Evolutionary conservation across 2,329 filamentous ascomycete species (phyloP), one percentile per base, ranked within the genome.

Genomic region (Trichoderma lentiforme): DNA sequence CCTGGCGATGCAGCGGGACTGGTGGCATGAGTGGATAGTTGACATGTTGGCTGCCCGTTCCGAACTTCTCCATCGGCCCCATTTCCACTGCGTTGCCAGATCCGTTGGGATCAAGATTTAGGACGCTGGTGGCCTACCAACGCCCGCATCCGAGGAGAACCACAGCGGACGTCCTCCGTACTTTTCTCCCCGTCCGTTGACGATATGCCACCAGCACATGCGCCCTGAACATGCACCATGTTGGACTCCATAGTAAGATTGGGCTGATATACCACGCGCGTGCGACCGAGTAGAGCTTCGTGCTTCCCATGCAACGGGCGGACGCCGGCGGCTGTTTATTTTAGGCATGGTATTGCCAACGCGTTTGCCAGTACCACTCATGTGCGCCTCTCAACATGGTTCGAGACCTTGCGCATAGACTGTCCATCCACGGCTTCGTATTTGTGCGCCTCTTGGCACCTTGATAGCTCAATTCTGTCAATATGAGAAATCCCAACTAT

Each of bases 1-100:
- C 70, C 70, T 72, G 70, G 70, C 39, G 70, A 72, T 68, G 72
- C 51, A 68, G 72, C 72, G 72, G 72, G 72, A 73, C 72, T 43
- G 68, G 43, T 71, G 53, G 56, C 56, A 58, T 30, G 57, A 71
- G 72, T 73, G 72, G 72, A 63, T 69, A 71, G 61, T 62, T 58
- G 47, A 53, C 71, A 53, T 65, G 18, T 57, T 67, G 56, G 58
- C 63, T 73, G 62, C 68, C 72, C 66, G 72, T 61, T 62, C 68
- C 68, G 69, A 64, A 47, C 62, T 71, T 70, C 68, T 67, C 72
- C 69, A 71, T 71, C 62, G 58, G 56, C 72, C 63, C 72, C 72
- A 64, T 73, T 71, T 58, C 61, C 68, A 63, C 60, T 73, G 71
- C 71, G 61, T 73, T 67, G 47, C 53, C 56, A 71, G 68, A 71